Percentiles rank a stretch among this genome's conserved stretches.
Conservation (phyloP, 768 basidiomycete species). For the Naematelia aurantialba region DNA sequence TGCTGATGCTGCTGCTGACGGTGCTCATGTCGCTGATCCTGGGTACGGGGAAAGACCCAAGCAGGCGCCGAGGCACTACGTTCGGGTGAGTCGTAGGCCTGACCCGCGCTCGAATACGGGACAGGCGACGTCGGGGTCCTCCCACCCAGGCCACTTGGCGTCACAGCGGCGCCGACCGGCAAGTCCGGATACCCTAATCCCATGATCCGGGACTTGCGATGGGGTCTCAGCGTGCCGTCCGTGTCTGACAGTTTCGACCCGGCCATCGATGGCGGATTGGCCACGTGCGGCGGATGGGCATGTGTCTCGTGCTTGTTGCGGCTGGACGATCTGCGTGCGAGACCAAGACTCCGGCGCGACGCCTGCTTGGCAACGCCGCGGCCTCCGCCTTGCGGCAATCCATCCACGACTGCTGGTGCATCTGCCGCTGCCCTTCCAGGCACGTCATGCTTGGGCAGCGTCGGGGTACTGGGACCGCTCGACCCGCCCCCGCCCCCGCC, state of each 20-base stretch:
- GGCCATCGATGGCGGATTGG: background rate
- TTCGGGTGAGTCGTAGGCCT: background rate
- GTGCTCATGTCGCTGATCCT: no score
- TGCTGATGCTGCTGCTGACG: no score
- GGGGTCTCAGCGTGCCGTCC: slow-evolving; percentile 25
- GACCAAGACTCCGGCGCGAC: background rate
- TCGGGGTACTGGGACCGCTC: background rate
- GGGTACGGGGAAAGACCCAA: background rate
- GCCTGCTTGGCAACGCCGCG: background rate
- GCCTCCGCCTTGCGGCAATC: background rate
- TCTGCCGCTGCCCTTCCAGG: background rate
- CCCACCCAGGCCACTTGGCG: background rate
- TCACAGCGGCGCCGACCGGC: no score
- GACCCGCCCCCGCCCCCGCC: background rate
- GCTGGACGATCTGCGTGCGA: no score
- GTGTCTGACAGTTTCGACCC: background rate
- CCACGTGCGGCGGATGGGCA: no score
- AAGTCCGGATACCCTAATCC: slow-evolving; percentile 32
- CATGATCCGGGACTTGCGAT: slow-evolving; percentile 19
- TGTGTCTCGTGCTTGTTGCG: no score
- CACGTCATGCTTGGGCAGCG: background rate
- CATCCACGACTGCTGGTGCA: background rate
- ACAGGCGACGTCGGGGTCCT: background rate
- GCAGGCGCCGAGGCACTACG: background rate
- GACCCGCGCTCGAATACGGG: background rate